These are phyloP conservation scores for Carex littledalei DNA, from an alignment of 176 grass and related monocot genomes.

Conservation along the genomic window DNA sequence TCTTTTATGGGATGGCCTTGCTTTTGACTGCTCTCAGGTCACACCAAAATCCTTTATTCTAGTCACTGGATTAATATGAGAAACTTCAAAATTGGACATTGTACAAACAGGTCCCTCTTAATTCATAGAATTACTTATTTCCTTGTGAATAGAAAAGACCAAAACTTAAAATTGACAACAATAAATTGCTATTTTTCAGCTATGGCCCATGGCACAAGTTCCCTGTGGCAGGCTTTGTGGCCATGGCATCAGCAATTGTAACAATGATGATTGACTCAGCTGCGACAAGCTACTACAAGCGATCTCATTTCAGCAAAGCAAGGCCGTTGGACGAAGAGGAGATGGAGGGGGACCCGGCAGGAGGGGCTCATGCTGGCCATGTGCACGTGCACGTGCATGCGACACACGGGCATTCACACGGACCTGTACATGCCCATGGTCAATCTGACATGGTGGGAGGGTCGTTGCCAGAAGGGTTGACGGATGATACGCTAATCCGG, in stretches of 20 bases:
- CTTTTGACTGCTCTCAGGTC: neutral
- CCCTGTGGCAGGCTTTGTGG: conserved; percentile 68
- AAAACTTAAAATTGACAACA: neutral
- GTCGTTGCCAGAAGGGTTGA: conserved; percentile 42
- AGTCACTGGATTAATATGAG: neutral
- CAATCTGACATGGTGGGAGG: neutral
- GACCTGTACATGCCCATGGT: conserved; percentile 14
- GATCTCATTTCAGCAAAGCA: conserved; percentile 85
- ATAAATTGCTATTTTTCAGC: neutral
- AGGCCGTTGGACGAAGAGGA: conserved; percentile 50
- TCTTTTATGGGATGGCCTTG: neutral
- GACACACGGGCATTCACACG: conserved; percentile 45
- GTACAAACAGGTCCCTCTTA: neutral
- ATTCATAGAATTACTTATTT: conserved; percentile 2
- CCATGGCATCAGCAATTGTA: conserved; percentile 64
- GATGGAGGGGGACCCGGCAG: conserved; percentile 27
- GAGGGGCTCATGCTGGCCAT: conserved; percentile 24
- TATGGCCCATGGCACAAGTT: conserved; percentile 29
- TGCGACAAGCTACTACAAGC: conserved; percentile 73
- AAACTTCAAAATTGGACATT: neutral
- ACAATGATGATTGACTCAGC: conserved; percentile 94
- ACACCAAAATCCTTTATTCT: neutral
- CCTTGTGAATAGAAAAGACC: neutral
- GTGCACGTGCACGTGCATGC: conserved; percentile 40
- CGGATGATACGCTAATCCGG: conserved; percentile 47